phyloP scores from a whole-genome alignment of 2,329 filamentous ascomycete genomes.

The Fusarium solani-melongenae region DNA sequence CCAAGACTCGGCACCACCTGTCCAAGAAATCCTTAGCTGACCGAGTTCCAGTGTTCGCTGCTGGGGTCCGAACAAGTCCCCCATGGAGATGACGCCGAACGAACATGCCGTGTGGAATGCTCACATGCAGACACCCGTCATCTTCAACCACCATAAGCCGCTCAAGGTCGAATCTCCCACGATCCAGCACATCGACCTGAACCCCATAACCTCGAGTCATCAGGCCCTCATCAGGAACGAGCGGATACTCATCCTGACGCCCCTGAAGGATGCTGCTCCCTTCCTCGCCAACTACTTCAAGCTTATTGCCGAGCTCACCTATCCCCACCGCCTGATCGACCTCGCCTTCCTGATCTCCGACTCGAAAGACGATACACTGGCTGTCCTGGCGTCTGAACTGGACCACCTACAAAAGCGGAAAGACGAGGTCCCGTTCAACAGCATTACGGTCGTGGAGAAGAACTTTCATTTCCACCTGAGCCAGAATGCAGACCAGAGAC shows the following conservation, averaged over 20 bases:
- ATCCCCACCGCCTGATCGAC: constrained; percentile 95
- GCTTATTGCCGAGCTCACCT: constrained; percentile 87
- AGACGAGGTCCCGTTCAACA: constrained; percentile 86
- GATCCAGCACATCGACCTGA: constrained; percentile 86
- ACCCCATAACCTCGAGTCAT: constrained; percentile 82
- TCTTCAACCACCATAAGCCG: constrained; percentile 95
- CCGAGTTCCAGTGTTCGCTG: constrained; percentile 83
- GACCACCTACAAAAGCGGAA: constrained; percentile 86
- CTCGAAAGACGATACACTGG: constrained; percentile 89
- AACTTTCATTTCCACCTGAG: constrained; percentile 83
- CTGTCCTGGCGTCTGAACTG: constrained; percentile 85
- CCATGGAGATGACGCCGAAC: constrained; percentile 93
- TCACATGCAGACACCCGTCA: constrained; percentile 89
- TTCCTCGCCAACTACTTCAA: constrained; percentile 94
- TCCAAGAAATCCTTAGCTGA: constrained; percentile 42
- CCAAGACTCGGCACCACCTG: background rate
- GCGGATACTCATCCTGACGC: constrained; percentile 90
- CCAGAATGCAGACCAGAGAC: constrained; percentile 84
- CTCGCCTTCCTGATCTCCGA: constrained; percentile 95
- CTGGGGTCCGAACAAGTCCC: constrained; percentile 94
- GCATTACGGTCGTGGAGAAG: constrained; percentile 87
- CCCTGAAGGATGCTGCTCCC: constrained; percentile 86
- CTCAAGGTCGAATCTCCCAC: constrained; percentile 84
- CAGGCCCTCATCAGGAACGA: constrained; percentile 85
- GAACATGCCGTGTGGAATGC: constrained; percentile 91